Base-by-base conservation (phyloP, 2,329 filamentous ascomycete species). In the Beauveria scarabaeidicola region DNA sequence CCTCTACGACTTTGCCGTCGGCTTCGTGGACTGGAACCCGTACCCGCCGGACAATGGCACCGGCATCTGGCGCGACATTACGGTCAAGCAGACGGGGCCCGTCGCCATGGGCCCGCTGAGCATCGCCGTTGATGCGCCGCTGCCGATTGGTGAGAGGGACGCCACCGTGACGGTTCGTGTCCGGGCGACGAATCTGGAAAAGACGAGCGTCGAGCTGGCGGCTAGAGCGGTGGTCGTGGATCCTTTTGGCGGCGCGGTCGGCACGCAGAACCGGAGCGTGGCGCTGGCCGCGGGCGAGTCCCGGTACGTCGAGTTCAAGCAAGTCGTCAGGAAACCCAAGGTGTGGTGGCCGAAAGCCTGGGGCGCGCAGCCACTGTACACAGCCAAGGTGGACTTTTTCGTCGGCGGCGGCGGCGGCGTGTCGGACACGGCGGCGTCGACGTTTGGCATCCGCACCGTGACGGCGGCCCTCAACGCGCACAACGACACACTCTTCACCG, bases 341-440 rank as follows among this genome's bases (percentile, higher is more conserved):
- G 73, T 85, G 13, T 87, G 84, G 84, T 87, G 83, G 83, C 83
- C 84, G 0, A 77, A 74, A 44, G 71, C 75, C 53, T 87, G 83
- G 83, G 84, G 84, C 2, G 64, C 70, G 0, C 84, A 84, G 63
- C 79, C 80, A 0, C 67, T 84, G 6, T 84, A 84, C 62, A 65
- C 53, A 3, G 69, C 68, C 7, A 61, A 67, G 48, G 38, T 77
- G 6, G 67, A 67, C 1, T 66, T 70, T 6, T 66, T 64, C 3
- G 66, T 72, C 8, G 66, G 68, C 46, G 63, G 67, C 11, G 66
- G 66, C 43, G 62, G 68, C 11, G 66, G 66, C 56, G 64, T 72
- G 51, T 69, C 69, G 29, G 67, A 74, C 57, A 61, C 59, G 3
- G 66, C 66, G 1, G 58, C 65, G 11, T 68, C 67, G 9, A 61